Evolutionary conservation across 148 eudicot genomes (phyloP).

Genomic region (Limonium bicolor): DNA sequence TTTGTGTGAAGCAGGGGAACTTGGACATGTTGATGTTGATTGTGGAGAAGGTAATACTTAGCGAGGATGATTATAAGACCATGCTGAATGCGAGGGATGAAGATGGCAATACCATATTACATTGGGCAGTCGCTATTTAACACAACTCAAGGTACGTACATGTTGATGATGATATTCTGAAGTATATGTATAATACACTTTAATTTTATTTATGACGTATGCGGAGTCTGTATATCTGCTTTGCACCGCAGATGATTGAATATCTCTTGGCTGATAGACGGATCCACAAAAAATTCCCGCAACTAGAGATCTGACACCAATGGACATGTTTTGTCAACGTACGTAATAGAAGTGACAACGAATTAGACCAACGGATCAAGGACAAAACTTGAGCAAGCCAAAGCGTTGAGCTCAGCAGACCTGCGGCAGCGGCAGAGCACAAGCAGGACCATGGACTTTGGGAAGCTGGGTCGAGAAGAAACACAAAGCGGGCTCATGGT

Average conservation of each 20-base stretch:
- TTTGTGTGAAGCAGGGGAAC: constrained; percentile 9
- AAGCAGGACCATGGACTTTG: constrained; percentile 2
- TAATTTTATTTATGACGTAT: not conserved
- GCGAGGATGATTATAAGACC: not conserved
- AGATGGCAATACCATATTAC: constrained; percentile 13
- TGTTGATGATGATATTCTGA: too few species aligned
- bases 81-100: constrained; percentile 3
- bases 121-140: constrained; percentile 8
- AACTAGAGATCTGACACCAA: constrained; percentile 7
- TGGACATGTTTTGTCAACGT: not conserved
- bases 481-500: not conserved
- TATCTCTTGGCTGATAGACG: not conserved
- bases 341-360: not conserved
- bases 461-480: not conserved
- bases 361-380: not conserved
- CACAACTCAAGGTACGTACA: not conserved
- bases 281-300: not conserved
- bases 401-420: not conserved
- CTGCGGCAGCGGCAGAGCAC: not conserved
- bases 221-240: too few species aligned
- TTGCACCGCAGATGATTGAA: constrained; percentile 1
- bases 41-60: not conserved
- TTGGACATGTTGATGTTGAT: not conserved
- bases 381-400: not conserved
- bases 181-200: not conserved